Evolutionary conservation across 1,284 basidiomycete species (phyloP), one percentile per base, ranked within the genome.

Genomic region (Megacollybia platyphylla): DNA sequence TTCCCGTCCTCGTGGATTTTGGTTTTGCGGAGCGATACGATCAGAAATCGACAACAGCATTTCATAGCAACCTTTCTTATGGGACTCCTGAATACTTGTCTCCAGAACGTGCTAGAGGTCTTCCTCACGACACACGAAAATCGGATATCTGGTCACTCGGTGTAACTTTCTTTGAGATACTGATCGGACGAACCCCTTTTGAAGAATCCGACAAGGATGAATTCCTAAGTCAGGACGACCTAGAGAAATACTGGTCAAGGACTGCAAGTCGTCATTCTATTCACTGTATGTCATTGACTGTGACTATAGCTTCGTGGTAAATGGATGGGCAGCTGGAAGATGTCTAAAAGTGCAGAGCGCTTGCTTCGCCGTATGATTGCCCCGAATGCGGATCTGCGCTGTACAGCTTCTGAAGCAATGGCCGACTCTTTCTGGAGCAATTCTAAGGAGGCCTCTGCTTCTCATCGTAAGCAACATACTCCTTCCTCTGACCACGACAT

Each of bases 21-120:
- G 91, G 91, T 1, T 96, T 96, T 54, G 88, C 91, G 1, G 84
- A 91, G 55, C 76, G 76, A 48, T 90, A 87, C 51, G 75, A 85
- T 47, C 51, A 70, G 36, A 57, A 62, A 3, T 70, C 74, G 1
- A 55, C 64, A 10, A 76, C 75, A 28, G 79, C 83, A 0, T 93
- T 93, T 64, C 74, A 84, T 47, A 87, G 82, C 51, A 85, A 82
- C 51, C 71, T 90, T 35, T 79, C 79, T 2, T 92, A 91, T 63
- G 90, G 90, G 10, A 93, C 90, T 4, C 90, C 90, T 34, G 91
- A 94, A 84, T 92, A 92, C 58, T 74, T 94, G 6, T 84, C 87
- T 8, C 90, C 91, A 0, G 86, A 91, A 57, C 78, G 92, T 6
- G 89, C 91, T 1, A 73, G 79, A 36, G 89, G 89, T 2, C 68